phyloP scores from a whole-genome alignment of 2,329 filamentous ascomycete species.

The Tolypocladium ophioglossoides region DNA sequence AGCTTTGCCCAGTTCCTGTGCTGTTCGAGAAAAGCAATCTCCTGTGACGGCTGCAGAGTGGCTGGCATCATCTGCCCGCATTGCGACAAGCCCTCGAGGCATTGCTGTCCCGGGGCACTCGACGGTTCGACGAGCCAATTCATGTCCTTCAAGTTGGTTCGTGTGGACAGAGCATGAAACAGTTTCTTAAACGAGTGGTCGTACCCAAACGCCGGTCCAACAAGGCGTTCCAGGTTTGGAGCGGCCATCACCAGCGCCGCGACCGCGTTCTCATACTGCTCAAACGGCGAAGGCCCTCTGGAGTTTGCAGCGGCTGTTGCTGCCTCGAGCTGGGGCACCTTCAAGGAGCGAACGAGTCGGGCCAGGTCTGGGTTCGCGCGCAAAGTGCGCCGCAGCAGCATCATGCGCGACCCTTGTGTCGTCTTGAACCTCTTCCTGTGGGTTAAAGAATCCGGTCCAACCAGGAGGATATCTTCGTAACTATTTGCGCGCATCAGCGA shows the following conservation, averaged over 20 bases:
- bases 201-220: conserved; percentile 43
- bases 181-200: conserved; percentile 45
- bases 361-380: conserved; percentile 42
- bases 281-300: conserved; percentile 22
- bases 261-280: conserved; percentile 46
- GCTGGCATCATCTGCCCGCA: conserved; percentile 16
- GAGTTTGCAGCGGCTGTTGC: conserved; percentile 17
- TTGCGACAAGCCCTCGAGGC: conserved; percentile 9
- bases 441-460: conserved; percentile 42
- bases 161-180: conserved; percentile 48
- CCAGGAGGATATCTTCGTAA: conserved; percentile 48
- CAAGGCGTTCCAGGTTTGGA: conserved; percentile 50
- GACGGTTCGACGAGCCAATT: conserved; percentile 44
- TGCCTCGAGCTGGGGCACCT: conserved; percentile 36
- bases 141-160: conserved; percentile 44
- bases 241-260: conserved; percentile 54
- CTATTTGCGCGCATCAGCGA: conserved; percentile 16
- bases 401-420: conserved; percentile 39
- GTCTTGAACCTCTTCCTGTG: conserved; percentile 49
- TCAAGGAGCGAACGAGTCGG: conserved; percentile 43
- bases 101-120: conserved; percentile 18
- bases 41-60: conserved; percentile 19
- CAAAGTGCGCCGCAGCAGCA: conserved; percentile 47
- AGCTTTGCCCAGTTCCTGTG: conserved; percentile 47
- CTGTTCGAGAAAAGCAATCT: conserved; percentile 35